A percentile compares a stretch with the other conserved stretches of the same genome.
These are phyloP conservation scores for Sanghuangporus weigelae DNA, from an alignment of 1,284 basidiomycete genomes.

Conservation along the genomic window DNA sequence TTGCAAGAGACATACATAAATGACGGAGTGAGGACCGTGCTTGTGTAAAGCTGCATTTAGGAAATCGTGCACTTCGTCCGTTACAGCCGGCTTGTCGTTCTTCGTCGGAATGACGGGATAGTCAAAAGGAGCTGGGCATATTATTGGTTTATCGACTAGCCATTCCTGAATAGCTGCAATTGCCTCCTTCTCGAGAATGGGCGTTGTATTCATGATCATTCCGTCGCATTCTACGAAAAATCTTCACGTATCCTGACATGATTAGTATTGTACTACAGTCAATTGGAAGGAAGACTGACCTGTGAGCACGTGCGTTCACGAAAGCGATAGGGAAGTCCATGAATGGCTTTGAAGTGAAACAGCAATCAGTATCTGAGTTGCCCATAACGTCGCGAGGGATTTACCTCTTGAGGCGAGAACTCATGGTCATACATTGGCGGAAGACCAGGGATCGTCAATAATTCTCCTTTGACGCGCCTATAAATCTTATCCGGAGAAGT, in stretches of 20 bases:
- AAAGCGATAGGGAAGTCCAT: neutral
- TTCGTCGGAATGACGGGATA: neutral
- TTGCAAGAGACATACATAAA: slow-evolving; percentile 10
- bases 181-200: neutral
- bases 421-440: slow-evolving; percentile 14
- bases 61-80: slow-evolving; percentile 2
- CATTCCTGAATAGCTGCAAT: neutral
- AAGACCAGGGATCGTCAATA: slow-evolving; percentile 4
- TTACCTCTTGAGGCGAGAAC: slow-evolving; percentile 3
- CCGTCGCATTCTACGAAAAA: slow-evolving; percentile 12
- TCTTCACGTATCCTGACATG: neutral
- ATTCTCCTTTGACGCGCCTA: neutral
- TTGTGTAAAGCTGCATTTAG: slow-evolving; percentile 2
- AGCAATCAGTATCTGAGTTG: neutral
- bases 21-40: slow-evolving; percentile 12
- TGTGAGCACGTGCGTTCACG: neutral
- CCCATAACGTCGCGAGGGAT: neutral
- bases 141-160: slow-evolving; percentile 1
- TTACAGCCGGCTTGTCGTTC: neutral
- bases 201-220: neutral
- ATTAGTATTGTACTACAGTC: neutral
- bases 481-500: neutral
- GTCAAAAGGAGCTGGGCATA: neutral
- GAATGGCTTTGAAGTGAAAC: neutral
- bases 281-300: neutral